Conservation (phyloP, 345 rosid species). For the Triadica sebifera region DNA sequence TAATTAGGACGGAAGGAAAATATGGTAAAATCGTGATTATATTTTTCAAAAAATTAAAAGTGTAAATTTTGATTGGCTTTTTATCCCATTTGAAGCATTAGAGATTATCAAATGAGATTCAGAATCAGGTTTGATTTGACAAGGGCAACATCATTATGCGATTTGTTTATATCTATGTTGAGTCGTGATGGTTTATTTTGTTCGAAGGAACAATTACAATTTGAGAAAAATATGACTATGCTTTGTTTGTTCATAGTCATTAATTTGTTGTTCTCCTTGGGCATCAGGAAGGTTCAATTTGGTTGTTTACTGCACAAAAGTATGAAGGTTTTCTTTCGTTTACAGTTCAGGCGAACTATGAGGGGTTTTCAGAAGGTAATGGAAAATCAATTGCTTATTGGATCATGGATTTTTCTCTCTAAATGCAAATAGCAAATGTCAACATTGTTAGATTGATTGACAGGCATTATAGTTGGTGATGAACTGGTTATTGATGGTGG, state of each 20-base stretch:
- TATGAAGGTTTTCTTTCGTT: constrained; percentile 49
- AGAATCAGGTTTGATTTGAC: too few species aligned
- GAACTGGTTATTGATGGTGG: constrained; percentile 70
- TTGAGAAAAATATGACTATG: background rate
- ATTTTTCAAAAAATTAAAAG: background rate
- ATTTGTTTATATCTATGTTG: too few species aligned
- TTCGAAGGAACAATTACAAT: too few species aligned
- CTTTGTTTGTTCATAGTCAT: background rate
- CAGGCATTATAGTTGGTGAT: constrained; percentile 70
- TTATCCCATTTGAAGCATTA: too few species aligned
- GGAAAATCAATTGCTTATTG: background rate
- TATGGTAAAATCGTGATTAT: background rate
- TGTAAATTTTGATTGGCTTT: background rate
- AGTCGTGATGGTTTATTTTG: too few species aligned
- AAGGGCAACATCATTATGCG: too few species aligned
- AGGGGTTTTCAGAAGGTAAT: constrained; percentile 66
- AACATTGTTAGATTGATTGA: background rate
- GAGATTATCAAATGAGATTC: too few species aligned
- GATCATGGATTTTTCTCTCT: background rate
- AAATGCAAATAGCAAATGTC: constrained; percentile 8
- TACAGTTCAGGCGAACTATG: constrained; percentile 60
- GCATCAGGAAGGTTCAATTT: constrained; percentile 58
- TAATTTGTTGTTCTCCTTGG: background rate
- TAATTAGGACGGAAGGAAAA: background rate
- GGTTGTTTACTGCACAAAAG: constrained; percentile 55